Percentiles rank a stretch among this genome's conserved stretches.
These are phyloP conservation scores for Rhodotorula paludigena DNA, from an alignment of 768 basidiomycete genomes.

Conservation along the genomic window DNA sequence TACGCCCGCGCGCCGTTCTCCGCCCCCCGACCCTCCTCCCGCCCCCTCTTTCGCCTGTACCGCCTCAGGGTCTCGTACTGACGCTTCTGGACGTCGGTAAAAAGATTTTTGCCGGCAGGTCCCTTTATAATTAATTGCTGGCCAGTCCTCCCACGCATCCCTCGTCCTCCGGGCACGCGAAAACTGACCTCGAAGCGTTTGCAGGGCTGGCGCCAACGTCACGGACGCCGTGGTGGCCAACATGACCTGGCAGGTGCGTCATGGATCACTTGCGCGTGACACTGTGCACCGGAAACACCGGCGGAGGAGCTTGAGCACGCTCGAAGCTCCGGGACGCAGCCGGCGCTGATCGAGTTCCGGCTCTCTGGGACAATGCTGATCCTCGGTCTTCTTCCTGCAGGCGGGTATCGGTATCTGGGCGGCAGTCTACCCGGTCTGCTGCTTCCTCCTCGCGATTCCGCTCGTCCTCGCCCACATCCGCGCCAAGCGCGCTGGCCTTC, in stretches of 20 bases:
- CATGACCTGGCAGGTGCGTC: slow-evolving; percentile 40
- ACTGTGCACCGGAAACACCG: too few relatives aligned
- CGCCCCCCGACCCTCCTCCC: slow-evolving; percentile 41
- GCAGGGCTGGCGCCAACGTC: slow-evolving; percentile 40
- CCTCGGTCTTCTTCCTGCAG: not conserved
- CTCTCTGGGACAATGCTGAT: too few relatives aligned
- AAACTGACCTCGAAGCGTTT: too few relatives aligned
- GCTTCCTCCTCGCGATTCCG: slow-evolving; percentile 35
- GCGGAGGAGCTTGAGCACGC: too few relatives aligned
- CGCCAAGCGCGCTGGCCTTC: slow-evolving; percentile 32
- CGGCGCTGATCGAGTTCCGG: too few relatives aligned
- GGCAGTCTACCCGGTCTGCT: slow-evolving; percentile 44
- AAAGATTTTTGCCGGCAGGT: too few relatives aligned
- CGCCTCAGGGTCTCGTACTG: too few relatives aligned
- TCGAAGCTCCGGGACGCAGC: too few relatives aligned
- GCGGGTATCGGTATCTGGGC: slow-evolving; percentile 43
- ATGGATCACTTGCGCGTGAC: too few relatives aligned
- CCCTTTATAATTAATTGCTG: not conserved
- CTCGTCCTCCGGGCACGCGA: too few relatives aligned
- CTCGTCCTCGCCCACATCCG: slow-evolving; percentile 39
- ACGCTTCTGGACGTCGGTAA: too few relatives aligned
- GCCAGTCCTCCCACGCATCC: too few relatives aligned
- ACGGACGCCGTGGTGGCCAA: slow-evolving; percentile 31
- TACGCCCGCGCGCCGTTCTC: slow-evolving; percentile 44
- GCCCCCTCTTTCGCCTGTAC: not conserved